Conservation (phyloP, 495 filamentous ascomycete species). For the Aspergillus conjunctus region DNA sequence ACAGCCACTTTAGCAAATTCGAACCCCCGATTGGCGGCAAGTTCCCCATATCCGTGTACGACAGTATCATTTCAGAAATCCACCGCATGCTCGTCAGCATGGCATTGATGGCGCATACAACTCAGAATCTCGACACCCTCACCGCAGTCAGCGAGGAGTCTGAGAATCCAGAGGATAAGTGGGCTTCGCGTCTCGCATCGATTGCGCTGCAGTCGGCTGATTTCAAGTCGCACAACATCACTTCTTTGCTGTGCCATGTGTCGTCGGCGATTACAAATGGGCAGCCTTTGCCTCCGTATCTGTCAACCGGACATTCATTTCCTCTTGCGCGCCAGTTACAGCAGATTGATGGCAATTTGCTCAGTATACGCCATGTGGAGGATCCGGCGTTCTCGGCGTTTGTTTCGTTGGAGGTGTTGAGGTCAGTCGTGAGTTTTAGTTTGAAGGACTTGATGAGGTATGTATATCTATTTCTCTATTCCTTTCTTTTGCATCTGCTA, state of each 20-base stretch:
- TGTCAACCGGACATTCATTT: slow-evolving; percentile 58
- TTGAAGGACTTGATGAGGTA: slow-evolving; percentile 57
- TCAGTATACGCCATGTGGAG: slow-evolving; percentile 63
- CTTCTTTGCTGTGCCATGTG: slow-evolving; percentile 65
- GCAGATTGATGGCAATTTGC: slow-evolving; percentile 53
- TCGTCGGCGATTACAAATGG: slow-evolving; percentile 61
- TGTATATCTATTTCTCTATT: slow-evolving; percentile 10
- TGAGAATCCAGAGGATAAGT: slow-evolving; percentile 21
- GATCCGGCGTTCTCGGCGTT: slow-evolving; percentile 76
- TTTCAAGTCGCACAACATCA: slow-evolving; percentile 63
- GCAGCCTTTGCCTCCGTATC: slow-evolving; percentile 55
- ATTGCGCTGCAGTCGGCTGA: slow-evolving; percentile 39
- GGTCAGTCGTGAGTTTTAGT: slow-evolving; percentile 65
- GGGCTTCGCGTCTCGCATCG: slow-evolving; percentile 32
- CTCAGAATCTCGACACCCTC: slow-evolving; percentile 30
- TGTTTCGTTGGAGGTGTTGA: slow-evolving; percentile 70
- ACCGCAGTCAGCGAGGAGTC: slow-evolving; percentile 12
- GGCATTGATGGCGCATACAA: slow-evolving; percentile 61
- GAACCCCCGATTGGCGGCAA: slow-evolving; percentile 43
- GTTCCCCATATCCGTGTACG: slow-evolving; percentile 38
- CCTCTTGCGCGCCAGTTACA: slow-evolving; percentile 56
- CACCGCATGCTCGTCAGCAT: slow-evolving; percentile 63
- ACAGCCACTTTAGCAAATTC: slow-evolving; percentile 39
- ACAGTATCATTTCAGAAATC: slow-evolving; percentile 37
- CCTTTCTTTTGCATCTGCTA: slow-evolving; percentile 5